These are phyloP conservation scores for Phlyctochytrium arcticum DNA, from an alignment of 192 early-diverging fungal genomes.

Conservation along the genomic window DNA sequence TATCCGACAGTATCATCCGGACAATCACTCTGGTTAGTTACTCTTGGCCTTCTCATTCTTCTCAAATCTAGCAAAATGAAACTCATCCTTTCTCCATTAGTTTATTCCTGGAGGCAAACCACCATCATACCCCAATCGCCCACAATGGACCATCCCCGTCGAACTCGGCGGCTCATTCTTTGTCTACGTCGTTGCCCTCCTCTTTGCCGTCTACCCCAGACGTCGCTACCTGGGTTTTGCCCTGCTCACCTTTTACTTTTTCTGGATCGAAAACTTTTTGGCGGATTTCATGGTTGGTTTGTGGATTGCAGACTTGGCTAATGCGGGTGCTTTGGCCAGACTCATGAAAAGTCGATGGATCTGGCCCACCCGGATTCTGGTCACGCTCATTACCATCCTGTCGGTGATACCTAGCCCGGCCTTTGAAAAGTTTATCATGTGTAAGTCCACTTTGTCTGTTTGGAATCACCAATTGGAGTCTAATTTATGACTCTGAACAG, in stretches of 20 bases:
- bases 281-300: constrained; percentile 5
- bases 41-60: neutral
- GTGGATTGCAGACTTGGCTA: constrained; percentile 4
- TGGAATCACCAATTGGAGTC: too few relatives aligned
- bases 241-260: constrained; percentile 5
- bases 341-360: neutral
- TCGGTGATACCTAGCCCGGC: too few relatives aligned
- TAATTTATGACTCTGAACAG: neutral
- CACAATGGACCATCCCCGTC: constrained; percentile 1
- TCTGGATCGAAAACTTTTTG: constrained; percentile 3
- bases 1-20: neutral
- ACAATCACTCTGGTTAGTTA: neutral
- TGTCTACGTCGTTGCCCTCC: constrained; percentile 6
- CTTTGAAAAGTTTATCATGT: too few relatives aligned
- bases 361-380: neutral
- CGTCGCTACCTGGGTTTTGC: constrained; percentile 2
- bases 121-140: neutral
- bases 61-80: neutral
- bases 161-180: constrained; percentile 10
- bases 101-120: neutral
- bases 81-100: neutral
- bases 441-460: too few relatives aligned
- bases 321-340: neutral
- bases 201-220: neutral
- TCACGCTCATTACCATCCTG: neutral